Conservation (phyloP, 2,329 filamentous ascomycete species). For the Madurella mycetomatis region DNA sequence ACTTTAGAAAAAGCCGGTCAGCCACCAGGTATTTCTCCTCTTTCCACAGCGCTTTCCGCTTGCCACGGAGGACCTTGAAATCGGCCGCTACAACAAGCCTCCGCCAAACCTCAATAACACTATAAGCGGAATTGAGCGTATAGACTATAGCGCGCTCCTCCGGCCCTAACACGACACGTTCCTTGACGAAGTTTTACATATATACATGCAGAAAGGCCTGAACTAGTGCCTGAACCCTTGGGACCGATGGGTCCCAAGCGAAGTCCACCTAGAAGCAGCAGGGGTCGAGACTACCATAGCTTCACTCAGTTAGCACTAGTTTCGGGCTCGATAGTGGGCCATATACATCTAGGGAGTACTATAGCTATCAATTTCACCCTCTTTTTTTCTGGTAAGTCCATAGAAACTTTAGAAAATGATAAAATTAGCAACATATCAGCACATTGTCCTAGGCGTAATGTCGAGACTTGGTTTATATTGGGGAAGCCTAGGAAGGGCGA, state of each 20-base stretch:
- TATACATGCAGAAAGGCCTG: not conserved
- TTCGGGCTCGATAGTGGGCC: not conserved
- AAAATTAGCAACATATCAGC: slow-evolving; percentile 2
- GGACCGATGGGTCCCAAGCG: not conserved
- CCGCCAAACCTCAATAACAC: slow-evolving; percentile 10
- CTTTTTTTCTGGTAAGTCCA: not conserved
- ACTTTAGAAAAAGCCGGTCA: slow-evolving; percentile 4
- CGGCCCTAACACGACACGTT: slow-evolving; percentile 6
- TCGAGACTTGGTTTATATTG: not conserved
- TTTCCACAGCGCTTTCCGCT: not conserved
- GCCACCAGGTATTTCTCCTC: slow-evolving; percentile 1
- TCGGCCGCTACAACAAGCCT: slow-evolving; percentile 5
- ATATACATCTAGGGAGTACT: not conserved
- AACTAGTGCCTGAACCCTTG: not conserved
- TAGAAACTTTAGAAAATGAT: slow-evolving; percentile 4
- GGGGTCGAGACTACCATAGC: not conserved
- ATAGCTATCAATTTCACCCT: not conserved
- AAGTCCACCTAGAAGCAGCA: slow-evolving; percentile 6
- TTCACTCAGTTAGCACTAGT: slow-evolving; percentile 1
- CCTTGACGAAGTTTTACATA: slow-evolving; percentile 2
- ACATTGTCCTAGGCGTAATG: not conserved
- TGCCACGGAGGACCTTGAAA: slow-evolving; percentile 7
- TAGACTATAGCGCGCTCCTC: slow-evolving; percentile 2
- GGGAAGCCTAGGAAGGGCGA: not conserved
- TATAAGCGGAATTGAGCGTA: slow-evolving; percentile 4